Conservation (phyloP, 345 rosid genomes). For the Capsella bursapastoris region DNA sequence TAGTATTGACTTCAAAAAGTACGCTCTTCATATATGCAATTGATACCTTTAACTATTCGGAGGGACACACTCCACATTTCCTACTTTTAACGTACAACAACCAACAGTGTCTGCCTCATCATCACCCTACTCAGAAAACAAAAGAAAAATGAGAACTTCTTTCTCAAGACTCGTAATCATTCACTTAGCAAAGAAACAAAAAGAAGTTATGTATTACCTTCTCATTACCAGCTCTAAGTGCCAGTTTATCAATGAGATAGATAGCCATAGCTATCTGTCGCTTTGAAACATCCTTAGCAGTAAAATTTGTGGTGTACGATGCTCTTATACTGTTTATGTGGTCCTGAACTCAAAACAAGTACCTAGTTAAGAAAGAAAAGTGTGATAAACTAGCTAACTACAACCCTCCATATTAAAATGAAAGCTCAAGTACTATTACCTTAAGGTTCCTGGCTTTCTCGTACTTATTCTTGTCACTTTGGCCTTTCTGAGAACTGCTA, state of each 20-base stretch:
- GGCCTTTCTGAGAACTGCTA: constrained; percentile 87
- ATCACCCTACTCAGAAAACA: constrained; percentile 65
- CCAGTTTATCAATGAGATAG: constrained; percentile 90
- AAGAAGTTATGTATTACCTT: constrained; percentile 57
- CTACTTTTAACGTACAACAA: constrained; percentile 92
- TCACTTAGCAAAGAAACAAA: neutral
- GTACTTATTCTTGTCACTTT: constrained; percentile 88
- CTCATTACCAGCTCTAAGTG: constrained; percentile 98
- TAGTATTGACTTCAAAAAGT: neutral
- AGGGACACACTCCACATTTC: constrained; percentile 80
- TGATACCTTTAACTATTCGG: constrained; percentile 79
- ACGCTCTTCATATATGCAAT: neutral
- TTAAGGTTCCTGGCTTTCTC: constrained; percentile 93
- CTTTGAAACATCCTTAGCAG: constrained; percentile 62
- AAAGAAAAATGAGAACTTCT: constrained; percentile 5
- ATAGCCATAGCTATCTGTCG: constrained; percentile 92
- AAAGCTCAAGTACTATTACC: constrained; percentile 46
- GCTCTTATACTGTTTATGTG: constrained; percentile 72
- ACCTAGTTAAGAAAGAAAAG: neutral
- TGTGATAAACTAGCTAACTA: neutral
- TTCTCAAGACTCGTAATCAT: constrained; percentile 3
- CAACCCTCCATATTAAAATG: neutral
- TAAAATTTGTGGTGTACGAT: constrained; percentile 81
- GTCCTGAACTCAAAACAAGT: constrained; percentile 51
- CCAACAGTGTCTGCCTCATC: constrained; percentile 99